Evolutionary conservation across 352 stramenopile species (phyloP), one percentile per base, ranked within the genome.

Genomic region (Phytophthora pini): DNA sequence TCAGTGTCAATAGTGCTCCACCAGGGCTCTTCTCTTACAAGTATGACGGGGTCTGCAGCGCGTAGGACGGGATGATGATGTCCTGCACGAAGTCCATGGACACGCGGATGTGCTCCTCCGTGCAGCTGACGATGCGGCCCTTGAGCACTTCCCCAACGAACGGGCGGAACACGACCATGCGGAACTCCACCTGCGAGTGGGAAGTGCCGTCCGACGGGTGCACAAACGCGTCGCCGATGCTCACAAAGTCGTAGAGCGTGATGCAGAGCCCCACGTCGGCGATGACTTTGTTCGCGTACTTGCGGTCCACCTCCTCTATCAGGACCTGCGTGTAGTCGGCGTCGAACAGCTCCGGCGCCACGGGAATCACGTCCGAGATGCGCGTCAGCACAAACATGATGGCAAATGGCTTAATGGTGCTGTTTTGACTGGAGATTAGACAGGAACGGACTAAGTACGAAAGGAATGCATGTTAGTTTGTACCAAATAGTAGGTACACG

Each of bases 261-360:
- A 97, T 80, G 61, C 89, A 97, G 47, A 97, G 84, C 29, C 89
- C 89, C 45, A 95, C 88, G 65, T 95, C 88, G 3, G 88, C 79
- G 32, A 97, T 81, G 12, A 97, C 87, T 57, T 97, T 97, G 79
- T 97, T 97, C 29, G 87, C 87, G 60, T 95, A 97, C 74, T 97
- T 97, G 65, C 83, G 83, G 70, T 97, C 87, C 58, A 97, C 92
- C 72, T 97, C 89, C 71, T 97, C 87, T 17, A 93, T 72, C 45
- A 97, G 69, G 41, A 94, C 87, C 56, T 93, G 88, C 62, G 80
- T 85, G 76, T 92, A 93, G 73, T 95, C 83, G 60, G 83, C 74
- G 51, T 90, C 80, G 56, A 93, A 93, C 44, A 94, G 82, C 68
- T 88, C 77, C 4, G 87, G 87, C 48, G 76, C 82, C 70, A 95